Evolutionary conservation across 352 stramenopile genomes (phyloP).

Genomic region (Phytophthora citrophthora): DNA sequence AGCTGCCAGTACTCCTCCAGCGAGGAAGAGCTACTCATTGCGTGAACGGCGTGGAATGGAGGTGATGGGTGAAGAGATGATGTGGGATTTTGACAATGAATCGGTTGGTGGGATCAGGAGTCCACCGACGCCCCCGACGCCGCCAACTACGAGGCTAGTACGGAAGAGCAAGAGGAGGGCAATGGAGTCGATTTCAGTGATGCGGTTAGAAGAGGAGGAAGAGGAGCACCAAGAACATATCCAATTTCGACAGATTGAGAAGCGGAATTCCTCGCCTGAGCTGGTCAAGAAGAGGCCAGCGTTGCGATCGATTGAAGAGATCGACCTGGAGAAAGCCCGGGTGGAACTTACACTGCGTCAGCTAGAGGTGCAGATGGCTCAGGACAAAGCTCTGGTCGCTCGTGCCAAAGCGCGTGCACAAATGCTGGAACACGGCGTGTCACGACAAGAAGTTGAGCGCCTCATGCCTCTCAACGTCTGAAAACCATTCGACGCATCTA

Average conservation of each 20-base stretch:
- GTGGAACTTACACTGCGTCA: constrained; percentile 37
- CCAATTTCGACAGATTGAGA: not conserved
- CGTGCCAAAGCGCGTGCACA: constrained; percentile 34
- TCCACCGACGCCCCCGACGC: constrained; percentile 26
- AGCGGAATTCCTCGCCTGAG: constrained; percentile 1
- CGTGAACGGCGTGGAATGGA: constrained; percentile 14
- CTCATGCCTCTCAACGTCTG: constrained; percentile 40
- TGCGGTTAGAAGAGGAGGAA: constrained; percentile 21
- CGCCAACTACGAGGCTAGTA: constrained; percentile 12
- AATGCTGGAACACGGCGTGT: constrained; percentile 37
- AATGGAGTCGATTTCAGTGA: constrained; percentile 29
- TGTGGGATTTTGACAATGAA: constrained; percentile 33
- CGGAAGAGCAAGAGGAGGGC: constrained; percentile 31
- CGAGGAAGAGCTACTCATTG: constrained; percentile 13
- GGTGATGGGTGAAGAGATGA: constrained; percentile 6
- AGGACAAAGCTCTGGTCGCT: constrained; percentile 37
- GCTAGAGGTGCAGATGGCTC: constrained; percentile 41
- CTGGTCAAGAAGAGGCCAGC: constrained; percentile 16
- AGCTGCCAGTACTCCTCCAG: constrained; percentile 13
- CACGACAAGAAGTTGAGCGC: constrained; percentile 31
- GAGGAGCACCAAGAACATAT: constrained; percentile 10
- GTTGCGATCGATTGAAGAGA: constrained; percentile 29
- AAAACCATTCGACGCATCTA: constrained; percentile 15
- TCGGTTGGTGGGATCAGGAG: constrained; percentile 11
- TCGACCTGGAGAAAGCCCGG: constrained; percentile 40